Percentiles rank a stretch among this genome's conserved stretches.
Evolutionary conservation across 1,284 basidiomycete genomes (phyloP).

Genomic region (Taiwanofungus camphoratus): DNA sequence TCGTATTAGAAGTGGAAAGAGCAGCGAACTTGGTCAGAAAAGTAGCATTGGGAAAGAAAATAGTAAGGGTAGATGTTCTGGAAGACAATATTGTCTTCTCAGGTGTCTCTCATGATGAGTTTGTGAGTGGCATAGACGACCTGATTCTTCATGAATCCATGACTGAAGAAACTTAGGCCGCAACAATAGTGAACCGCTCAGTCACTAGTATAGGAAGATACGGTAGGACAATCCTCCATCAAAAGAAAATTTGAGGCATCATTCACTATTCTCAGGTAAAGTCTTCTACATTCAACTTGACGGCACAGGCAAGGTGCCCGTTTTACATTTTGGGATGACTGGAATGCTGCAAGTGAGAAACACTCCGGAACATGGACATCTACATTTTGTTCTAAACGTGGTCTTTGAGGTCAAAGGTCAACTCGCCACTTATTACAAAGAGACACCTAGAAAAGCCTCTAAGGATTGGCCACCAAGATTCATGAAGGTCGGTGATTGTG

Average conservation of each 20-base stretch:
- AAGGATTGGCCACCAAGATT: conserved; percentile 75
- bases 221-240: conserved; percentile 31
- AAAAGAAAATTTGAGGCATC: neutral
- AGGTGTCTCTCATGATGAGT: conserved; percentile 52
- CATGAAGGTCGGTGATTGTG: conserved; percentile 49
- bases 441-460: conserved; percentile 42
- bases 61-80: conserved; percentile 51
- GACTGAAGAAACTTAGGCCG: conserved; percentile 38
- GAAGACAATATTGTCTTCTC: conserved; percentile 72
- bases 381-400: neutral
- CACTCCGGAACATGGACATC: neutral
- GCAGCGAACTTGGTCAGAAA: conserved; percentile 55
- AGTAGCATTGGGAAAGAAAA: conserved; percentile 51
- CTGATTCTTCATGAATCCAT: neutral
- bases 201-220: conserved; percentile 61
- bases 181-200: conserved; percentile 52
- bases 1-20: conserved; percentile 60
- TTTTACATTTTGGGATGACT: conserved; percentile 83
- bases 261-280: conserved; percentile 51
- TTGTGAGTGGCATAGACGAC: conserved; percentile 47
- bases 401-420: conserved; percentile 53
- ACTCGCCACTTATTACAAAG: conserved; percentile 59
- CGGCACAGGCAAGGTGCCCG: conserved; percentile 58
- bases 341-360: conserved; percentile 64
- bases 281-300: conserved; percentile 70